Evolutionary conservation across 176 grass and related monocot genomes (phyloP).

Genomic region (Aegilops bicornis): DNA sequence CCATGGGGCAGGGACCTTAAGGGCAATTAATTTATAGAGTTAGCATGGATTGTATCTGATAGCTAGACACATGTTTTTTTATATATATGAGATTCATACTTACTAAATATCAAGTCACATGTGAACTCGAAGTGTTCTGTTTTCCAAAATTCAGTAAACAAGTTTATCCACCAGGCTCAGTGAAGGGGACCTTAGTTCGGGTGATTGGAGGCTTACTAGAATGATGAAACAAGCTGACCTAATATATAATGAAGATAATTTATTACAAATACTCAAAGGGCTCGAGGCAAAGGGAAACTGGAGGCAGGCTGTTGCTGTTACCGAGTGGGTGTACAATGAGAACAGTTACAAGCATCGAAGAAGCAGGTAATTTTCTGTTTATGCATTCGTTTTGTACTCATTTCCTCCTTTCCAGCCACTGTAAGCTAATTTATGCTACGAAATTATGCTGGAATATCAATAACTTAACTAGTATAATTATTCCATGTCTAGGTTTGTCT

Average conservation of each 20-base stretch:
- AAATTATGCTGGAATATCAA: background rate
- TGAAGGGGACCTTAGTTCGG: constrained; percentile 40
- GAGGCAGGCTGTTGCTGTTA: constrained; percentile 72
- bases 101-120: background rate
- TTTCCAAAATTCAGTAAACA: constrained; percentile 13
- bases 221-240: constrained; percentile 71
- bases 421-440: background rate
- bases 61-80: background rate
- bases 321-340: constrained; percentile 88
- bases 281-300: constrained; percentile 69
- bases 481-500: constrained; percentile 76
- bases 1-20: background rate
- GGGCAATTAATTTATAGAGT: background rate
- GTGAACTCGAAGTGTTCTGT: background rate
- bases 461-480: constrained; percentile 9
- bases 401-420: background rate
- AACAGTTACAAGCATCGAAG: constrained; percentile 68
- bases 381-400: background rate
- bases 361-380: constrained; percentile 65
- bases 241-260: constrained; percentile 67
- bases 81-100: background rate
- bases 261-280: constrained; percentile 69
- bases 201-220: constrained; percentile 83
- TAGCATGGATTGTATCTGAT: background rate
- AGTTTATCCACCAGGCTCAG: constrained; percentile 48